phyloP scores from a whole-genome alignment of 2,329 filamentous ascomycete genomes.

The Coniosporium tulheliwenetii region DNA sequence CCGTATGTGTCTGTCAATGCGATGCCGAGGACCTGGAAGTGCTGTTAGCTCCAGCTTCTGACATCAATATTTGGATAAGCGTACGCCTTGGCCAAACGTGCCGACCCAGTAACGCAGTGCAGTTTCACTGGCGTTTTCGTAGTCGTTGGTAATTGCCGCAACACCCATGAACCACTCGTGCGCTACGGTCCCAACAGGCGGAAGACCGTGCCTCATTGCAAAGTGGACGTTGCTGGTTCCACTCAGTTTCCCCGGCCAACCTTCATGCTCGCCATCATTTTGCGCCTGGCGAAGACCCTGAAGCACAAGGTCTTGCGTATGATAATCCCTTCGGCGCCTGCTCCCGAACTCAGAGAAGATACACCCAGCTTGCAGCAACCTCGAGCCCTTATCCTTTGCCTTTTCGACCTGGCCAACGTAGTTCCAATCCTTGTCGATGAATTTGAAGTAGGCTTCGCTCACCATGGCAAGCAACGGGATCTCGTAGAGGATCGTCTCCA shows the following conservation, averaged over 20 bases:
- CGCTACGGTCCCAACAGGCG: constrained; percentile 77
- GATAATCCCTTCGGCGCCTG: constrained; percentile 76
- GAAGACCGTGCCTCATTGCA: constrained; percentile 78
- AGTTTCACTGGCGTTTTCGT: constrained; percentile 67
- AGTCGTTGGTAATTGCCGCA: constrained; percentile 77
- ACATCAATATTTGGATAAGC: constrained; percentile 6
- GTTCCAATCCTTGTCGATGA: constrained; percentile 85
- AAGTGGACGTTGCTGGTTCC: constrained; percentile 96
- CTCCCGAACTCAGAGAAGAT: constrained; percentile 90
- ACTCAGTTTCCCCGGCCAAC: constrained; percentile 55
- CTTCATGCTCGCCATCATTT: constrained; percentile 49
- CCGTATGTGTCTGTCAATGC: constrained; percentile 95
- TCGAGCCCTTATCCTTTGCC: constrained; percentile 66
- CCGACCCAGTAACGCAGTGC: constrained; percentile 79
- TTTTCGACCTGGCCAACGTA: constrained; percentile 76
- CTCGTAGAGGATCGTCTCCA: constrained; percentile 94
- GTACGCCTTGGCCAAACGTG: constrained; percentile 66
- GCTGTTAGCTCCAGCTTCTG: constrained; percentile 1
- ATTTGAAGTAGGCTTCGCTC: constrained; percentile 94
- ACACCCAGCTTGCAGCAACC: constrained; percentile 68
- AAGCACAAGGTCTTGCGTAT: constrained; percentile 86
- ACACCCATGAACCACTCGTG: constrained; percentile 99
- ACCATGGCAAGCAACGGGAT: constrained; percentile 85
- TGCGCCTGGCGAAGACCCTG: constrained; percentile 68
- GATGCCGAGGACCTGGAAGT: constrained; percentile 52